Conservation (phyloP, 2,329 filamentous ascomycete genomes). For the Gnomoniopsis smithogilvyi region DNA sequence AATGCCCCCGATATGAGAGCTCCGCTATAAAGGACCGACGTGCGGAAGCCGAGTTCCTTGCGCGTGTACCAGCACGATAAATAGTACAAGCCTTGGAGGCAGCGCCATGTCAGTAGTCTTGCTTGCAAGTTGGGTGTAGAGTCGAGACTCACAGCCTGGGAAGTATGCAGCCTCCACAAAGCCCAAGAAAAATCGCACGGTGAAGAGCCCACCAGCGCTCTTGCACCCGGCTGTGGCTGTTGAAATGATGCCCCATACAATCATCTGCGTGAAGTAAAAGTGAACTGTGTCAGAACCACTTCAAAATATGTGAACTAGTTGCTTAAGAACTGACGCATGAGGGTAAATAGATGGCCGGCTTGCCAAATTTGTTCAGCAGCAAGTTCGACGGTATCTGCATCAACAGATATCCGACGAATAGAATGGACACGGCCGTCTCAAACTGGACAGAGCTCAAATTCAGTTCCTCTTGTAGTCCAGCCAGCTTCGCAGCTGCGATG, state of each 20-base stretch:
- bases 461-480: constrained; percentile 44
- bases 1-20: constrained; percentile 65
- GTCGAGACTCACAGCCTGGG: constrained; percentile 15
- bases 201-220: constrained; percentile 34
- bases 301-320: too few relatives aligned
- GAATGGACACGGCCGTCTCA: constrained; percentile 44
- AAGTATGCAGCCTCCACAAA: constrained; percentile 39
- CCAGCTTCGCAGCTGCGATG: constrained; percentile 40
- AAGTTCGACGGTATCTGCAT: constrained; percentile 52
- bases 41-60: constrained; percentile 58
- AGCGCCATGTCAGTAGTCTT: constrained; percentile 6
- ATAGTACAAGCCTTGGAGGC: constrained; percentile 50
- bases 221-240: constrained; percentile 34
- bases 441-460: constrained; percentile 30
- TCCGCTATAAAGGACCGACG: constrained; percentile 55
- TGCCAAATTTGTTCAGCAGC: constrained; percentile 49
- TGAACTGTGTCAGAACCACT: too few relatives aligned
- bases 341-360: constrained; percentile 43
- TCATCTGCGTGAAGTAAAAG: constrained; percentile 32
- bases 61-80: constrained; percentile 63
- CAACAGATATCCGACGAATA: constrained; percentile 49
- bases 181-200: constrained; percentile 40
- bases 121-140: not conserved
- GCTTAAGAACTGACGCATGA: constrained; percentile 39
- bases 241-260: constrained; percentile 47